Evolutionary conservation across 2,329 filamentous ascomycete genomes (phyloP), one percentile per base, ranked within the genome.

Genomic region (Mollisia scopiformis): DNA sequence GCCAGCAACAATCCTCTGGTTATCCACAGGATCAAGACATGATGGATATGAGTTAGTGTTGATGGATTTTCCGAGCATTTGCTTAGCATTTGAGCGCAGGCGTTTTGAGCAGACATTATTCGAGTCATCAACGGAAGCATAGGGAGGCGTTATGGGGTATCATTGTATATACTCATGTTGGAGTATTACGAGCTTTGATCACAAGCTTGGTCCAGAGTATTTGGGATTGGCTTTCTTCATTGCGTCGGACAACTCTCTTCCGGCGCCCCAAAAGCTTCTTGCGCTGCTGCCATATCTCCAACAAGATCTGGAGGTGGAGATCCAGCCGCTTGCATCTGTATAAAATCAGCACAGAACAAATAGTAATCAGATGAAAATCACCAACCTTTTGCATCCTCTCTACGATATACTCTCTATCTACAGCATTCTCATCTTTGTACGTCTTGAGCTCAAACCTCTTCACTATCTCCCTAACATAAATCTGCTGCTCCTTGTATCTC

Each of bases 331-430:
- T 99, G 95, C 95, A 99, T 99, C 94, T 97, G 72, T 60, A 57
- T 55, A 60, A 33, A 21, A 58, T 70, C 59, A 73, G 66, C 58
- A 63, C 30, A 58, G 54, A 52, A 51, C 58, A 37, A 35, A 59
- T 30, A 51, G 41, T 54, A 39, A 59, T 59, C 46, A 30, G 58
- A 14, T 49, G 30, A 55, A 55, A 11, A 49, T 23, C 11, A 73
- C 83, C 74, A 76, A 97, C 94, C 88, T 94, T 94, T 76, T 98
- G 94, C 95, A 99, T 99, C 74, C 89, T 89, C 72, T 97, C 93
- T 66, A 97, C 94, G 70, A 99, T 95, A 76, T 93, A 97, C 73
- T 96, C 92, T 64, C 93, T 83, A 76, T 96, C 92, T 49, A 85
- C 82, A 14, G 89, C 78, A 73, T 96, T 94, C 13, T 89, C 85